Base-by-base conservation (phyloP, 2,329 filamentous ascomycete genomes). In the Fonsecaea nubica region DNA sequence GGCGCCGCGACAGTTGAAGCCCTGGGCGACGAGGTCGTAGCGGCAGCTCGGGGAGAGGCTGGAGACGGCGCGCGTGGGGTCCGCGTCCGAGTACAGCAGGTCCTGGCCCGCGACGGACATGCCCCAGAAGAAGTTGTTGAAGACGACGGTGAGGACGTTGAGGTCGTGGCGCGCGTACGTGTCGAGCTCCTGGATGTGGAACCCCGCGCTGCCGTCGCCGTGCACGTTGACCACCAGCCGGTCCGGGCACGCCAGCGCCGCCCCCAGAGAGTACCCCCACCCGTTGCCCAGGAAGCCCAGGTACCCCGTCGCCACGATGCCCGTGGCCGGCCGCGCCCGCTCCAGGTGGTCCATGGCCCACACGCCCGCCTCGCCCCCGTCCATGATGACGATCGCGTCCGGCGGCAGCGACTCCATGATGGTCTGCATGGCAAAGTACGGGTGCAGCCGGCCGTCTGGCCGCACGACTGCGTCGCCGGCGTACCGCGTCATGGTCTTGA, bases 251-350 rank as follows among this genome's bases (percentile, higher is more conserved):
- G 80, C 81, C 2, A 82, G 70, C 0, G 80, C 80, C 9, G 78
- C 79, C 0, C 81, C 81, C 1, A 83, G 72, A 1, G 76, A 72
- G 68, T 83, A 83, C 3, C 81, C 81, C 74, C 79, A 83, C 3
- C 81, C 81, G 64, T 80, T 83, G 1, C 81, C 81, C 1, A 83
- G 74, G 72, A 82, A 82, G 1, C 81, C 81, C 0, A 83, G 74
- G 57, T 82, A 79, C 58, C 78, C 76, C n/a, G 70, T 76, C 6
- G 61, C 33, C 13, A 65, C 66, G 54, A 72, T 61, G 5, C 15
- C 68, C 5, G 58, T 55, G 25, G 54, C 57, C 15, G 70, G 52
- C 12, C 66, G 62, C 75, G 74, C 10, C 72, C 71, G 67, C 77
- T 76, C 2, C 74, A 72, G 2, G 76, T 73, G 75, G 9, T 69